Conservation (phyloP, 2,329 filamentous ascomycete species). For the Corynespora cassiicola region DNA sequence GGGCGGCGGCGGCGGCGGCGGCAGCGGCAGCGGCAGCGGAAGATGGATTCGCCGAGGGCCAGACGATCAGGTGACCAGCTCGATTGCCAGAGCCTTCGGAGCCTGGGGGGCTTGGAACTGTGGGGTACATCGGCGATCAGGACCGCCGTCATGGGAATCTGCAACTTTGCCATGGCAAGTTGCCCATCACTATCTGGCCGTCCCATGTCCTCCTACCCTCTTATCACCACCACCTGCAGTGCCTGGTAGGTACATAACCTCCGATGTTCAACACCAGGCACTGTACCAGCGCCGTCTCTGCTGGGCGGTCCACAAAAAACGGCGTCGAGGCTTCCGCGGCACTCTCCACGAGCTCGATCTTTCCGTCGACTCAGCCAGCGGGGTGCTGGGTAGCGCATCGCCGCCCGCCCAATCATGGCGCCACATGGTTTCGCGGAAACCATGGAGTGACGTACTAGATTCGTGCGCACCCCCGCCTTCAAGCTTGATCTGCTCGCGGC, state of each 20-base stretch:
- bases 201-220: slow-evolving; percentile 1
- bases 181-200: slow-evolving; percentile 1
- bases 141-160: not conserved
- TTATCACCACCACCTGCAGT: slow-evolving; percentile 3
- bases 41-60: too few relatives aligned
- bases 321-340: too few relatives aligned
- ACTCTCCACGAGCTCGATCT: too few relatives aligned
- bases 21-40: too few relatives aligned
- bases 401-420: slow-evolving; percentile 6
- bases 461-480: too few relatives aligned
- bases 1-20: too few relatives aligned
- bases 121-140: slow-evolving; percentile 2
- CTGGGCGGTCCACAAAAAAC: too few relatives aligned
- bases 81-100: too few relatives aligned
- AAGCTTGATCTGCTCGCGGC: too few relatives aligned
- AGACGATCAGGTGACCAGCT: too few relatives aligned
- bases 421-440: slow-evolving; percentile 8
- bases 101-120: not conserved
- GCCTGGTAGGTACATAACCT: slow-evolving; percentile 1
- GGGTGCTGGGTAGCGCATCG: not conserved
- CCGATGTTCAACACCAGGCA: not conserved
- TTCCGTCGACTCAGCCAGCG: not conserved
- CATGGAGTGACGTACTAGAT: slow-evolving; percentile 8
- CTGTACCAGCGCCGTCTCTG: too few relatives aligned
- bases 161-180: not conserved